phyloP scores from a whole-genome alignment of 1,139 yeast genomes.

The Blastobotrys aristatus region DNA sequence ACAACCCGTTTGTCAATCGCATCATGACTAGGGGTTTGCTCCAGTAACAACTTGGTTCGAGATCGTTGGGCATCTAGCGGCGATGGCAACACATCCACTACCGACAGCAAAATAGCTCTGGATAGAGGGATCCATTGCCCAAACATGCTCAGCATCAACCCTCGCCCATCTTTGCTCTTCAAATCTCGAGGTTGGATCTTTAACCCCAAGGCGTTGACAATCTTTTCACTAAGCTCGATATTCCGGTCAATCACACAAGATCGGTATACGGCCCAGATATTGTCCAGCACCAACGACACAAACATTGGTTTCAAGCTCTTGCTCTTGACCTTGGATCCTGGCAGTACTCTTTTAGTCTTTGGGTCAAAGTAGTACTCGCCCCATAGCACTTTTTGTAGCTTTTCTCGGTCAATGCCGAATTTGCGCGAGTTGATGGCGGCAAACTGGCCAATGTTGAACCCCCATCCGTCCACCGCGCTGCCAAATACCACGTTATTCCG shows the following conservation, averaged over 20 bases:
- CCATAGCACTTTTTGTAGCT: slow-evolving; percentile 86
- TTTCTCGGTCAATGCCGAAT: slow-evolving; percentile 76
- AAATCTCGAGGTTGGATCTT: slow-evolving; percentile 72
- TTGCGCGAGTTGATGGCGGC: slow-evolving; percentile 82
- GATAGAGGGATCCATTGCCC: slow-evolving; percentile 95
- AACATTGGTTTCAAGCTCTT: slow-evolving; percentile 64
- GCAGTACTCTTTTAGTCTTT: slow-evolving; percentile 69
- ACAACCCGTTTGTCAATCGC: slow-evolving; percentile 48
- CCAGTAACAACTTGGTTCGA: slow-evolving; percentile 64
- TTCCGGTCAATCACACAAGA: slow-evolving; percentile 55
- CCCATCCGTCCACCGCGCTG: slow-evolving; percentile 97
- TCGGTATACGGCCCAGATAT: slow-evolving; percentile 87
- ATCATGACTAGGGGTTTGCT: slow-evolving; percentile 49
- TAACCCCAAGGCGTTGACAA: slow-evolving; percentile 63
- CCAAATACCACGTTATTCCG: slow-evolving; percentile 90
- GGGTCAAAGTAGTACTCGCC: slow-evolving; percentile 90
- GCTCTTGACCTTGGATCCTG: slow-evolving; percentile 44
- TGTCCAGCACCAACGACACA: slow-evolving; percentile 82
- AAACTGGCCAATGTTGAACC: slow-evolving; percentile 84
- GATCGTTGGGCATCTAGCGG: slow-evolving; percentile 70
- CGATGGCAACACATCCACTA: slow-evolving; percentile 79
- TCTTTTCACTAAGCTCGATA: slow-evolving; percentile 66
- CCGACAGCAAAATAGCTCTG: slow-evolving; percentile 75
- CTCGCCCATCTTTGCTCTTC: slow-evolving; percentile 69
- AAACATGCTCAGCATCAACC: slow-evolving; percentile 62